Conservation (phyloP, 2,329 filamentous ascomycete species). For the Sclerotinia borealis region DNA sequence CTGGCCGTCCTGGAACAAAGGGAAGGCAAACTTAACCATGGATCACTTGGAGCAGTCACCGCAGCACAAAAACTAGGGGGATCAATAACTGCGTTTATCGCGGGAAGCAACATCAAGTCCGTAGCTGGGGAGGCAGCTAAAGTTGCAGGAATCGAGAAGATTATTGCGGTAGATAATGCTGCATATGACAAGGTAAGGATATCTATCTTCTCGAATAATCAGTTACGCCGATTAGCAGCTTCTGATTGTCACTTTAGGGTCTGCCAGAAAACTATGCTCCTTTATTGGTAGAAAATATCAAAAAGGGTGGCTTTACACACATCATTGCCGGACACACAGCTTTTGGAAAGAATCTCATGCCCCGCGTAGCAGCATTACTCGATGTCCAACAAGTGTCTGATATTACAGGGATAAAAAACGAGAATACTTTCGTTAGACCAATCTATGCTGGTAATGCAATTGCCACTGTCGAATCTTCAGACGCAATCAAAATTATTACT, state of each 20-base stretch:
- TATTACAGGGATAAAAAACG: slow-evolving; percentile 76
- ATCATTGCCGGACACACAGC: slow-evolving; percentile 86
- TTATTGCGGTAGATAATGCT: slow-evolving; percentile 79
- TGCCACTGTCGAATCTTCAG: slow-evolving; percentile 85
- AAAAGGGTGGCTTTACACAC: slow-evolving; percentile 90
- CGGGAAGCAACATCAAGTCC: slow-evolving; percentile 68
- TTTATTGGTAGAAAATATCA: slow-evolving; percentile 90
- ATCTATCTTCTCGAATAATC: neutral
- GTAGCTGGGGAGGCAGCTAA: slow-evolving; percentile 82
- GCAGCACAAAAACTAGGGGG: slow-evolving; percentile 85
- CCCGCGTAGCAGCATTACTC: slow-evolving; percentile 82
- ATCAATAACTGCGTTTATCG: slow-evolving; percentile 78
- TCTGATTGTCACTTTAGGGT: slow-evolving; percentile 46
- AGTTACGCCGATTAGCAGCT: neutral
- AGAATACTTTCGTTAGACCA: slow-evolving; percentile 91
- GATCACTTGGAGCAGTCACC: slow-evolving; percentile 77
- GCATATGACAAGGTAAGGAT: slow-evolving; percentile 78
- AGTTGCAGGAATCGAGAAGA: slow-evolving; percentile 84
- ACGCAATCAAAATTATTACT: slow-evolving; percentile 81
- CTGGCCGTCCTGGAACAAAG: slow-evolving; percentile 89
- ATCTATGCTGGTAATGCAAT: slow-evolving; percentile 99
- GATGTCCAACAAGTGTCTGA: slow-evolving; percentile 94
- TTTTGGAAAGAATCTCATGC: slow-evolving; percentile 93
- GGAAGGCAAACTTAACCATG: slow-evolving; percentile 76
- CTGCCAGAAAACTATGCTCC: slow-evolving; percentile 93